Evolutionary conservation across 345 rosid genomes (phyloP).

Genomic region (Populus tremula): DNA sequence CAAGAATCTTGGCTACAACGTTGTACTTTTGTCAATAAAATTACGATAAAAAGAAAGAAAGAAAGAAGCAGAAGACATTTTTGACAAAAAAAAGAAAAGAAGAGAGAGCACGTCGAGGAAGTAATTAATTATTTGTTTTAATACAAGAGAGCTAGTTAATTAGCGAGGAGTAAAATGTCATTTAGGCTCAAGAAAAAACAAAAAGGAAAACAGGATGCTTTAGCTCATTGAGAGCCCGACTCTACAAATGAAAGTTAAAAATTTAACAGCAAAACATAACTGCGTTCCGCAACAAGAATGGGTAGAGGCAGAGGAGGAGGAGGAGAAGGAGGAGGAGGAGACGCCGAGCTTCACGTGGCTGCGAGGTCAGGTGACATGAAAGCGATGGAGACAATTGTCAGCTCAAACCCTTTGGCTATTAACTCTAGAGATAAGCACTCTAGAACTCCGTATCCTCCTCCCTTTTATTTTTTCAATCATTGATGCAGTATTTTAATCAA

Average conservation of each 20-base stretch:
- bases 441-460: slow-evolving; percentile 86
- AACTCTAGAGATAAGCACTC: slow-evolving; percentile 96
- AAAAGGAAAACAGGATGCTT: background rate
- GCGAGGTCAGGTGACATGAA: slow-evolving; percentile 88
- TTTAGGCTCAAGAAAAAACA: too few relatives aligned
- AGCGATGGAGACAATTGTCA: slow-evolving; percentile 55
- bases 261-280: too few relatives aligned
- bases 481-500: background rate
- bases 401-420: slow-evolving; percentile 59
- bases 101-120: too few relatives aligned
- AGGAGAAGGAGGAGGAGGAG: slow-evolving; percentile 15
- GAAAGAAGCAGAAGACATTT: too few relatives aligned
- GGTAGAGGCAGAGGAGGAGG: background rate
- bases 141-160: too few relatives aligned
- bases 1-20: too few relatives aligned
- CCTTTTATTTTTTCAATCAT: background rate
- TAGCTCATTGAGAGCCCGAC: background rate
- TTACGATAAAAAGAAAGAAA: too few relatives aligned
- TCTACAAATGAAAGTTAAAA: background rate
- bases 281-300: background rate
- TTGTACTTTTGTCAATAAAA: too few relatives aligned
- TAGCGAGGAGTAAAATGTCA: too few relatives aligned
- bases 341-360: slow-evolving; percentile 61
- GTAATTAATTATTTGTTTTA: too few relatives aligned
- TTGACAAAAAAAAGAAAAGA: too few relatives aligned